A percentile compares a stretch with the other conserved stretches of the same genome.
Evolutionary conservation across 2,329 filamentous ascomycete genomes (phyloP).

Genomic region (Monosporascus sp.): DNA sequence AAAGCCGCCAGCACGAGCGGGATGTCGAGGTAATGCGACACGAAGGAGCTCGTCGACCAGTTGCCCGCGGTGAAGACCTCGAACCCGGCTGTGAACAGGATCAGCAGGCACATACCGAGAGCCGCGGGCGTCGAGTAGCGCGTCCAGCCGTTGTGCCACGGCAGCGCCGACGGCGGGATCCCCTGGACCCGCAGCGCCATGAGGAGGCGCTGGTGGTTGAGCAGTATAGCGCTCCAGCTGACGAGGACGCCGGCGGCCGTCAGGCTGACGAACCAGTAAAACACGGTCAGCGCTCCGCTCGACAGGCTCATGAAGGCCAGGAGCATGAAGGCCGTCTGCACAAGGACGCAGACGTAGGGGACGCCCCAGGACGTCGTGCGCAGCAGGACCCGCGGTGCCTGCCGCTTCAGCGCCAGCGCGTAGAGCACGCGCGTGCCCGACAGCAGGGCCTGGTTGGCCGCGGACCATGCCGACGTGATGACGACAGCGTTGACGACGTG

Average conservation of each 20-base stretch:
- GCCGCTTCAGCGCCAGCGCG: conserved; percentile 52
- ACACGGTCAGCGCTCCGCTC: conserved; percentile 54
- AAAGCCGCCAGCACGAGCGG: conserved; percentile 53
- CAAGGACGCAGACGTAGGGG: conserved; percentile 52
- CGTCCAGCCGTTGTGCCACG: conserved; percentile 60
- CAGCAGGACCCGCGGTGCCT: conserved; percentile 52
- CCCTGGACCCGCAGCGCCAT: conserved; percentile 50
- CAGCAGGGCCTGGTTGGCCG: conserved; percentile 61
- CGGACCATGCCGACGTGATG: conserved; percentile 65
- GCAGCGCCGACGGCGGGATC: conserved; percentile 43
- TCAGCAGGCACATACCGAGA: conserved; percentile 55
- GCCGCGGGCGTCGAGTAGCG: conserved; percentile 50
- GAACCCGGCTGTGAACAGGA: conserved; percentile 68
- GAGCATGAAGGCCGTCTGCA: conserved; percentile 49
- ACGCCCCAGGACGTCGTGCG: conserved; percentile 45
- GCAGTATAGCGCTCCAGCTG: conserved; percentile 55
- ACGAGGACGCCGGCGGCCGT: conserved; percentile 59
- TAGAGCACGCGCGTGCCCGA: conserved; percentile 55
- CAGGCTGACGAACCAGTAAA: conserved; percentile 59
- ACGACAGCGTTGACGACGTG: conserved; percentile 73
- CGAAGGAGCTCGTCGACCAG: conserved; percentile 52
- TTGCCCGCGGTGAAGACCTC: conserved; percentile 53
- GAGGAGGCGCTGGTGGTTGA: conserved; percentile 54
- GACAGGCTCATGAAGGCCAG: conserved; percentile 55
- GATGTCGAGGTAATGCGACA: conserved; percentile 59